Evolutionary conservation across 192 early-diverging fungal genomes (phyloP), one percentile per base, ranked within the genome.

Genomic region (Rhizophagus sp.): DNA sequence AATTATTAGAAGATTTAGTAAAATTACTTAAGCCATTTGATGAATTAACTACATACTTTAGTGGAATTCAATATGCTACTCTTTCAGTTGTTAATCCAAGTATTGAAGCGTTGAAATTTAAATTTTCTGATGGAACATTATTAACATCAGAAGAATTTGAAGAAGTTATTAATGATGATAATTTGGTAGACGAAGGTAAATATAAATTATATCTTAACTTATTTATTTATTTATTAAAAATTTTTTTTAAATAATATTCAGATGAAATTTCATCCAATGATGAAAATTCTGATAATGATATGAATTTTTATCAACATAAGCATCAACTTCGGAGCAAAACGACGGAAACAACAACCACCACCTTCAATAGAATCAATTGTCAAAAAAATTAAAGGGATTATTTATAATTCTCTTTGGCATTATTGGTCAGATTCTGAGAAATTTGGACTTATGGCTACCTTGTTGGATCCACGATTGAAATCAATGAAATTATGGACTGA

Each of bases 41-140:
- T n/a, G n/a, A n/a, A n/a, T n/a, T n/a, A n/a, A n/a, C n/a, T 70
- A 13, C 47, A 4, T 73, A 50, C 7, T 50, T 73, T 50, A 73
- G 71, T 73, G 44, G 2, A 73, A 73, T 73, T 52, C 7, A 73
- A 50, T 73, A 73, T 22, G 30, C 30, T 12, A 73, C 49, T 73
- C 47, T 52, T 73, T 73, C 4, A 52, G 71, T 73, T 52, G 11
- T 73, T 57, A 73, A 50, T 73, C n/a, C n/a, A n/a, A n/a, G n/a
- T n/a, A n/a, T n/a, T 15, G 24, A 73, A 22, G 1, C 47, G 30
- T 73, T 73, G 27, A 73, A 73, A 30, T 30, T 73, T 73, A 24
- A 49, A 10, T 73, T 73, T 52, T 17, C 71, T 25, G 11, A 73
- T 50, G 7, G 49, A 50, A n/a, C 0, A 22, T 27, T 52, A 25